Evolutionary conservation across 306 rosid genomes (phyloP).

Genomic region (Prunus salicina): DNA sequence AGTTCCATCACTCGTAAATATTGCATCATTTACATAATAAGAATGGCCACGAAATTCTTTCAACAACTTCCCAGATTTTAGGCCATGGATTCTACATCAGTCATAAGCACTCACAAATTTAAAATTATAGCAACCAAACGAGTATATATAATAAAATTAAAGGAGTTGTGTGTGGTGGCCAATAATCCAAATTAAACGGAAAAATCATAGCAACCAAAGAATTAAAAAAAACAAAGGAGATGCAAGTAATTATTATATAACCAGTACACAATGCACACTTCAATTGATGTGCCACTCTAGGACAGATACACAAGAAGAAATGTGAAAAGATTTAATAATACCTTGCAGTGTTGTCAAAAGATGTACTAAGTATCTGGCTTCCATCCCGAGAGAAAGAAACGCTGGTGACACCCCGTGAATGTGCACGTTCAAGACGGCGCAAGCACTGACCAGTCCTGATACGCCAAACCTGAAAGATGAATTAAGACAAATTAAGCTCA

Average conservation of each 20-base stretch:
- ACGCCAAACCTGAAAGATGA: slow-evolving; percentile 78
- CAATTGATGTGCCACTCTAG: background rate
- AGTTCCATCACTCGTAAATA: slow-evolving; percentile 80
- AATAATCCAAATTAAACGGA: background rate
- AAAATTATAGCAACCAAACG: background rate
- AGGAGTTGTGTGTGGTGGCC: background rate
- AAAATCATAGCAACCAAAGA: background rate
- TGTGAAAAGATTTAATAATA: slow-evolving; percentile 25
- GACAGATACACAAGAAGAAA: background rate
- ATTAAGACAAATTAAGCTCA: background rate
- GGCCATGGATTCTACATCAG: slow-evolving; percentile 75
- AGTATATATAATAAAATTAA: background rate
- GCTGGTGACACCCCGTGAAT: slow-evolving; percentile 94
- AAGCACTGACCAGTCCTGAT: slow-evolving; percentile 97
- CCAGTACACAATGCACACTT: background rate
- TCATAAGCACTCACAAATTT: slow-evolving; percentile 4
- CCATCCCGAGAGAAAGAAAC: slow-evolving; percentile 97
- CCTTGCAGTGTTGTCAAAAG: slow-evolving; percentile 99
- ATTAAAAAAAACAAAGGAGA: background rate
- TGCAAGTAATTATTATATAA: background rate
- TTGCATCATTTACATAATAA: slow-evolving; percentile 92
- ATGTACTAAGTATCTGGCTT: slow-evolving; percentile 89
- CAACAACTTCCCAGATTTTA: slow-evolving; percentile 90
- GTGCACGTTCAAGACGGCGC: slow-evolving; percentile 98
- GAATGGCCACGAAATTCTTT: slow-evolving; percentile 97